Conservation (phyloP, 2,329 filamentous ascomycete genomes). For the Exserohilum turcica region DNA sequence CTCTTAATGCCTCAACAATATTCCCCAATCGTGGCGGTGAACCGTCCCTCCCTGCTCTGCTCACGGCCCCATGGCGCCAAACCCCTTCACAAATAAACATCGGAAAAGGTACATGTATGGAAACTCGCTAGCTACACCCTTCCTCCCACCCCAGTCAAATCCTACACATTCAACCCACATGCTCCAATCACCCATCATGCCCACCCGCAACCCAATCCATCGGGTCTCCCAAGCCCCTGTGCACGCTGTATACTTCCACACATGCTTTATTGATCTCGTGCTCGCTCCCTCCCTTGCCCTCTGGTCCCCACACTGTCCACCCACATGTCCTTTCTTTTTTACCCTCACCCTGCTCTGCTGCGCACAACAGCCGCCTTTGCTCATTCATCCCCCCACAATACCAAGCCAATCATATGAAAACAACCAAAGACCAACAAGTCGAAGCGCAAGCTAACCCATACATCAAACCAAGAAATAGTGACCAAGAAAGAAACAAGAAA, state of each 20-base stretch:
- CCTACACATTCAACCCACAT: slow-evolving; percentile 12
- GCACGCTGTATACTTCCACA: slow-evolving; percentile 21
- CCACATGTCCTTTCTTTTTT: slow-evolving; percentile 26
- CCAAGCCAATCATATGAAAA: slow-evolving; percentile 39
- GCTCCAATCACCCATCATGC: slow-evolving; percentile 8
- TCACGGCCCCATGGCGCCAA: no score
- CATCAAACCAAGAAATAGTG: not conserved
- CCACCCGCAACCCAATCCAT: slow-evolving; percentile 3
- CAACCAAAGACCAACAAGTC: no score
- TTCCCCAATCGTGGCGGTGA: not conserved
- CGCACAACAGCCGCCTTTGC: slow-evolving; percentile 34
- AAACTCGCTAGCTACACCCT: slow-evolving; percentile 13
- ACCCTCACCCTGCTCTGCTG: slow-evolving; percentile 25
- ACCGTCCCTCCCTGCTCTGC: no score
- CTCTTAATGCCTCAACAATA: not conserved
- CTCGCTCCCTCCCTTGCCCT: slow-evolving; percentile 15
- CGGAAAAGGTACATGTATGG: slow-evolving; percentile 8
- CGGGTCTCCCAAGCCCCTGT: slow-evolving; percentile 11
- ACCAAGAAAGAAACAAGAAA: not conserved
- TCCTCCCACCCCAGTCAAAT: slow-evolving; percentile 12
- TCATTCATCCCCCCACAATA: slow-evolving; percentile 8
- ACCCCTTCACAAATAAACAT: no score
- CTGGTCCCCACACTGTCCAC: slow-evolving; percentile 7
- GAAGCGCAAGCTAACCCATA: not conserved
- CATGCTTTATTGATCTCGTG: slow-evolving; percentile 23